Evolutionary conservation across 2,329 filamentous ascomycete genomes (phyloP).

Genomic region (Trichophyton mentagrophytes): DNA sequence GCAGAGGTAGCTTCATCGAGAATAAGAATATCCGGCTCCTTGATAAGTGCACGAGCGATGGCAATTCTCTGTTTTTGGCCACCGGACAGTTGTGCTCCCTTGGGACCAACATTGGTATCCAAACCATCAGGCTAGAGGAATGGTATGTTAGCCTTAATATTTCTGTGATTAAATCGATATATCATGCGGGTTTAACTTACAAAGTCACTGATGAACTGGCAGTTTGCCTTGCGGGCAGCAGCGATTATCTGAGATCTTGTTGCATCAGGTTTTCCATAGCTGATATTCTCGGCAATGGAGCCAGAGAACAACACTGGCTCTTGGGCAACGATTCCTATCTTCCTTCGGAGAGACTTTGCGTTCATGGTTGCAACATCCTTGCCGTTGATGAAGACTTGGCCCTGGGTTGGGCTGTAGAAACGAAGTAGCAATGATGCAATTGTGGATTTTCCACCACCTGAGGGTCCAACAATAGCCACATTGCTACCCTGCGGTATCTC

Average conservation of each 20-base stretch:
- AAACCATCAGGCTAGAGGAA: slow-evolving; percentile 62
- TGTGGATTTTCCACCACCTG: slow-evolving; percentile 90
- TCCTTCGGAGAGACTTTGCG: slow-evolving; percentile 77
- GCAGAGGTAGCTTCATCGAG: slow-evolving; percentile 94
- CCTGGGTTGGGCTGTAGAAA: slow-evolving; percentile 74
- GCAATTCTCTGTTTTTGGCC: slow-evolving; percentile 97
- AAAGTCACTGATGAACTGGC: slow-evolving; percentile 91
- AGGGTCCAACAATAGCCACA: slow-evolving; percentile 91
- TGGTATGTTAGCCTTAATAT: slow-evolving; percentile 6
- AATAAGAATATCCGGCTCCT: slow-evolving; percentile 92
- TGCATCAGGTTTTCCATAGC: slow-evolving; percentile 74
- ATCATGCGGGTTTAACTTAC: slow-evolving; percentile 31
- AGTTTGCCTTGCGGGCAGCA: slow-evolving; percentile 86
- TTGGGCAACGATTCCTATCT: slow-evolving; percentile 89
- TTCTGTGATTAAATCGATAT: no score
- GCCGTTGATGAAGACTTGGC: slow-evolving; percentile 70
- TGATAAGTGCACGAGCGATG: slow-evolving; percentile 86
- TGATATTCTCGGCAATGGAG: slow-evolving; percentile 69
- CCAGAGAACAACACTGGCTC: slow-evolving; percentile 85
- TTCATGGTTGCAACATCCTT: slow-evolving; percentile 77
- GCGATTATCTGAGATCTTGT: slow-evolving; percentile 67
- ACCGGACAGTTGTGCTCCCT: slow-evolving; percentile 85
- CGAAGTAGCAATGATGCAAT: slow-evolving; percentile 82
- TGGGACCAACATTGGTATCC: slow-evolving; percentile 82
- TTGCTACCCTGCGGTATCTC: slow-evolving; percentile 87